Base-by-base conservation (phyloP, 352 stramenopile genomes). In the Phytopythium vexans region DNA sequence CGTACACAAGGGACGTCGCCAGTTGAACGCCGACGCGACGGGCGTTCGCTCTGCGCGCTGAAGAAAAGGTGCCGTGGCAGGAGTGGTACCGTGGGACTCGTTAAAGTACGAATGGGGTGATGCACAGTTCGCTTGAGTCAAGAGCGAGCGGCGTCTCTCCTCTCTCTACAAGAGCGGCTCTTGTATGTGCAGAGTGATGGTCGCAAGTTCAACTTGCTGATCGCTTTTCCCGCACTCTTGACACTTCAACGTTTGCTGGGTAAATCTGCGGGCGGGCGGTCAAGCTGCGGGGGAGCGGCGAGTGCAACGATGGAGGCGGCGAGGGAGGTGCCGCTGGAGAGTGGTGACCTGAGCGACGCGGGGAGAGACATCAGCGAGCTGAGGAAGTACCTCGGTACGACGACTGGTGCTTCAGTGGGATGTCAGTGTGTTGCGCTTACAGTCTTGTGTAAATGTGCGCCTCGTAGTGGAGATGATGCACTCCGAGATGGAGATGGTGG, bases 401-500 rank as follows among this genome's bases (percentile, higher is more conserved):
- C 21, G 21, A 27, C 21, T 61, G 12, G 4, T 54, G 41, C 15
- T 38, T n/a, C 6, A 14, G 3, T 27, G 16, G n/a, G 14, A 34
- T 53, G 42, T 38, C 35, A 9, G 32, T 34, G n/a, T 11, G 10
- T 33, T 15, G 46, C 6, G n/a, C 6, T n/a, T 43, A 6, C n/a
- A 43, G 47, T 42, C 31, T 21, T 49, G 33, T 39, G 14, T 32
- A 8, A 45, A 21, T 36, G 16, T 40, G 45, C 1, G 4, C 9
- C 2, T 34, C 11, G 21, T 34, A 92, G 82, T 90, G 50, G 77
- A 82, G 15, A 82, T 92, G 79, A 90, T 92, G 82, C 79, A 86
- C 11, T 70, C 69, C 1, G 82, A 92, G 57, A 77, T 87, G 71
- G 78, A 86, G 49, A 40, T 87, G 11, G 66, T 92, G 40, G 79